Base-by-base conservation (phyloP, 768 basidiomycete species). In the Calocybe gangraenosa region DNA sequence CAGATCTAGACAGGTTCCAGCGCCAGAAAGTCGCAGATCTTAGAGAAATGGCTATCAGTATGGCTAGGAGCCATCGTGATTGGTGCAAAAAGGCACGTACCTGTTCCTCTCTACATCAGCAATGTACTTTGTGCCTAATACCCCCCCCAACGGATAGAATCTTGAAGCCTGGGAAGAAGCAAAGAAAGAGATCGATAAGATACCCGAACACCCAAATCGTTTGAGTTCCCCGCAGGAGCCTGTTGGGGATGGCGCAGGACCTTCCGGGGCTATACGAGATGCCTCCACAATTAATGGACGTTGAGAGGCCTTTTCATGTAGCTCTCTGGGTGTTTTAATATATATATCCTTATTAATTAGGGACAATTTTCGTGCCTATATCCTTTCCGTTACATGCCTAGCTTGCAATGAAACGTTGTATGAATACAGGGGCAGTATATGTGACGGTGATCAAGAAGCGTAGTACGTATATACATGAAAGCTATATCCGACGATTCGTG, bases 1-100 rank as follows among this genome's bases (percentile, higher is more conserved):
- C 92, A 13, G 96, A 99, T 67, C 70, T 99, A 52, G 96, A 99
- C 67, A 81, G 96, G 40, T 99, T 99, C 67, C 96, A 99, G 63
- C 80, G 96, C 18, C 96, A 98, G 71, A 99, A 99, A 62, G 96
- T 99, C 2, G 92, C 92, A 6, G 96, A 99, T 69, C 54, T 98
- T 54, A 73, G 93, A 30, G 91, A 95, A 63, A 93, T 99, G 93
- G 70, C 86, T 31, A 89, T 98, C 49, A 80, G 79, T 55, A 85
- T 98, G 78, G 89, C 92, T 0, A 76, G 78, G 56, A 87, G 84
- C 43, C 96, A 99, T 63, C 79, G 87, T 40, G 96, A 98, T 55
- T 98, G 94, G 94, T 95, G 92, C 65, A 85, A 88, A 71, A 90
- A 93, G 83, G 95, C 92, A 48, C 21, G 58, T 40, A 35, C 17